phyloP scores from a whole-genome alignment of 352 stramenopile species.

The Phytophthora europaea region DNA sequence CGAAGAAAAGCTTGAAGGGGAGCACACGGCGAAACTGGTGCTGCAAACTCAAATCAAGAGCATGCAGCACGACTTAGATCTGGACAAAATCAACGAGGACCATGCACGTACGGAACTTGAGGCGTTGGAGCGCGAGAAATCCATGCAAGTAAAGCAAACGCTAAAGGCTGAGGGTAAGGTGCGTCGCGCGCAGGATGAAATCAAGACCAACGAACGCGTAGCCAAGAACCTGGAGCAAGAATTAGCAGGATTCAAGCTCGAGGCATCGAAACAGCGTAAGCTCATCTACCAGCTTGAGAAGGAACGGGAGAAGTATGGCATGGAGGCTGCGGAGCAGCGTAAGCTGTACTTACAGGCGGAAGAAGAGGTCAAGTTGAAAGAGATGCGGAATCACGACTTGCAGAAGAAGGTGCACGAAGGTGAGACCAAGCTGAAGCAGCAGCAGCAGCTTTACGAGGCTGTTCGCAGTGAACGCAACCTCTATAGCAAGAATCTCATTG shows the following conservation, averaged over 20 bases:
- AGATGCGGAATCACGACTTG: conserved; percentile 86
- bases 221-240: conserved; percentile 89
- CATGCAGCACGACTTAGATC: conserved; percentile 82
- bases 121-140: conserved; percentile 89
- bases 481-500: conserved; percentile 97
- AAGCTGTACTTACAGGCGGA: conserved; percentile 88
- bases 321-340: conserved; percentile 87
- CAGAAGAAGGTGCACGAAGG: conserved; percentile 92
- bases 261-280: conserved; percentile 91
- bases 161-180: conserved; percentile 88
- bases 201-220: conserved; percentile 94
- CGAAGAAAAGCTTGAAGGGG: conserved; percentile 92
- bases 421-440: conserved; percentile 96
- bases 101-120: conserved; percentile 82
- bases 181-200: conserved; percentile 89
- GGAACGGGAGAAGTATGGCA: conserved; percentile 93
- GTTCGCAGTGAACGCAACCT: conserved; percentile 96
- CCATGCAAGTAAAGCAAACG: conserved; percentile 85
- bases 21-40: conserved; percentile 88
- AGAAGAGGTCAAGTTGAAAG: conserved; percentile 83
- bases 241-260: conserved; percentile 83
- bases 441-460: conserved; percentile 97
- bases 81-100: conserved; percentile 84
- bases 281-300: conserved; percentile 94
- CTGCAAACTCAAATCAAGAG: conserved; percentile 88